Base-by-base conservation (phyloP, 2,329 filamentous ascomycete species). In the Endocalyx cinctus region DNA sequence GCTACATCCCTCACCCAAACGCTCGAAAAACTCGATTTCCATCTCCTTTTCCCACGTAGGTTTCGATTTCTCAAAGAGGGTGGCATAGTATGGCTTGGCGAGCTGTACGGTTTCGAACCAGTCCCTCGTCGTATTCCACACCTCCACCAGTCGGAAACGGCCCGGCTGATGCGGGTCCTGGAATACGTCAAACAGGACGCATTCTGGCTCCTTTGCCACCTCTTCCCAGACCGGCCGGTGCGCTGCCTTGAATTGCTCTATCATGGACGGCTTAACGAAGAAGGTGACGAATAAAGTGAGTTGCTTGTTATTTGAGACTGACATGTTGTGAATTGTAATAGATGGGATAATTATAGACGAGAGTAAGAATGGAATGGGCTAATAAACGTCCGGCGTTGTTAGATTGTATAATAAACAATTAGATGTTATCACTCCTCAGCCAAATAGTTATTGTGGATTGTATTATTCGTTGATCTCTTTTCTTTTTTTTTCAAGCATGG, bases 61-160 rank as follows among this genome's bases (percentile, higher is more conserved):
- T 30, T 27, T 15, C 10, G 29, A 38, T 19, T 30, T 35, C n/a
- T 30, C 17, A 35, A 35, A 39, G 11, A 42, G 18, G 7, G 36
- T 32, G 18, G 29, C 39, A 12, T 42, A 39, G 32, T 39, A 42
- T 3, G 39, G 32, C 25, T 42, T 42, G 2, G 33, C 33, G 7
- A 42, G 25, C 29, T 42, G 39, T 13, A 33, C 18, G 13, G 17
- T 36, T 33, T 42, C 39, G 27, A 42, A 42, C 39, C 36, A 39
- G 17, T 30, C 35, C 13, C 33, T 29, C n/a, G 28, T 31, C 17
- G 13, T 23, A 27, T 17, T 30, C 39, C 36, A 39, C 11, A 39
- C 27, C 32, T 42, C 39, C 30, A 42, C 33, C 26, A 42, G 31
- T n/a, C 39, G 36, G 36, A 39, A 42, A 7, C 17, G 26, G 10